Percentiles rank a stretch among this genome's conserved stretches.
Evolutionary conservation across 768 basidiomycete genomes (phyloP).

Genomic region (Amanita rubescens): DNA sequence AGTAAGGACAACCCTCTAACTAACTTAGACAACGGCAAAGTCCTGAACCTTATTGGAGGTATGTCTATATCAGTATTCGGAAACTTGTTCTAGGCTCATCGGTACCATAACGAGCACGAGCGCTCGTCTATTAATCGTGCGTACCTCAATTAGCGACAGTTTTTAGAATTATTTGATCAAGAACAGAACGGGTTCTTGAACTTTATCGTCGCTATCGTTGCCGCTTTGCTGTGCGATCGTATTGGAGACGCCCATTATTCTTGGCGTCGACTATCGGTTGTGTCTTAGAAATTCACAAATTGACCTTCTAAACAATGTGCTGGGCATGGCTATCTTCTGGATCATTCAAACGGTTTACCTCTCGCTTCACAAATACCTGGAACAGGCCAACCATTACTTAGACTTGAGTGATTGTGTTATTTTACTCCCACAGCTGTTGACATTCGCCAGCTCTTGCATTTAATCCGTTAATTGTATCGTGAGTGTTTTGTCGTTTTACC

Average conservation of each 20-base stretch:
- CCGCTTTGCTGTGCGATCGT: constrained; percentile 41
- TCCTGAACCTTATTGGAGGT: constrained; percentile 40
- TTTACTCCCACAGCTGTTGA: too few relatives aligned
- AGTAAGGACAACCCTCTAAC: not conserved
- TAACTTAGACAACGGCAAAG: constrained; percentile 39
- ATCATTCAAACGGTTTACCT: constrained; percentile 50
- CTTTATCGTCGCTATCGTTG: constrained; percentile 43
- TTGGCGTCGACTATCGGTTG: constrained; percentile 36
- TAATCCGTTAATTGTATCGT: not conserved
- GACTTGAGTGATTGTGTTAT: constrained; percentile 17
- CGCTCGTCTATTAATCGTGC: constrained; percentile 34
- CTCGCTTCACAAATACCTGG: constrained; percentile 21
- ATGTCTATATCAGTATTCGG: not conserved
- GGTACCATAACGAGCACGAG: constrained; percentile 33
- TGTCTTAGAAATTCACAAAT: not conserved
- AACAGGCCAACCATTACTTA: constrained; percentile 51
- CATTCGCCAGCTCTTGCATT: constrained; percentile 21
- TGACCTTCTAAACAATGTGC: not conserved
- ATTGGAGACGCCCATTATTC: constrained; percentile 42
- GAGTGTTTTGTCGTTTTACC: not conserved
- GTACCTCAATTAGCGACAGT: constrained; percentile 7
- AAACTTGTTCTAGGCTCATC: not conserved
- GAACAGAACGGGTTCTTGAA: constrained; percentile 45
- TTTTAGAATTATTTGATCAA: not conserved
- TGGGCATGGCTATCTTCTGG: constrained; percentile 50